Base-by-base conservation (phyloP, 352 stramenopile genomes). In the Phytopythium vexans region DNA sequence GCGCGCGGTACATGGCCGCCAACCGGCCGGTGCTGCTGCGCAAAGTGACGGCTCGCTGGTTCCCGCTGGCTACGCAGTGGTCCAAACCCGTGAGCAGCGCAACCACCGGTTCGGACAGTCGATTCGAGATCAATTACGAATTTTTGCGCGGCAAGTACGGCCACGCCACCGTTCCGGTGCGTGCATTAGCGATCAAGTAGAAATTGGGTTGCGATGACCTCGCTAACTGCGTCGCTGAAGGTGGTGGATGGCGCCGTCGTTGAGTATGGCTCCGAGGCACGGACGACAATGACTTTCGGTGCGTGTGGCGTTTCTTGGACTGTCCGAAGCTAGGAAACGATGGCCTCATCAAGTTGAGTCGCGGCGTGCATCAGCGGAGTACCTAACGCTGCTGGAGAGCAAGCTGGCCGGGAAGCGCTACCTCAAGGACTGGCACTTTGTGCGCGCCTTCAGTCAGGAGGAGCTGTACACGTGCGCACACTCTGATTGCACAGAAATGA, bases 401-500 rank as follows among this genome's bases (percentile, higher is more conserved):
- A 57, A 66, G 8, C 61, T 49, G 7, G 68, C 59, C 0, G 77
- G 77, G n/a, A 86, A 77, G 53, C 71, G 58, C 40, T 95, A 95
- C 44, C 64, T 95, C 8, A 95, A 95, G 49, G 85, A 95, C 54
- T 95, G 85, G 85, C 85, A 95, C 62, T 92, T 93, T 36, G 79
- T 80, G 16, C 77, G 85, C 27, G 68, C 61, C 11, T 85, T 88
- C 54, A 60, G 72, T 1, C 41, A 70, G 8, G 34, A 56, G 1
- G 62, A 77, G 21, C 32, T 85, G 2, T 94, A 94, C 51, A 74
- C 63, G 83, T 94, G 60, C 8, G 67, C 67, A 27, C 16, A 14
- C 39, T 12, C n/a, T n/a, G 4, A 11, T 12, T 4, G 33, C 21
- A 8, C 12, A 14, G 43, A 38, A n/a, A n/a, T n/a, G n/a, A n/a